These are phyloP conservation scores for Rhizopogon vulgaris DNA, from an alignment of 768 basidiomycete genomes.

Conservation along the genomic window DNA sequence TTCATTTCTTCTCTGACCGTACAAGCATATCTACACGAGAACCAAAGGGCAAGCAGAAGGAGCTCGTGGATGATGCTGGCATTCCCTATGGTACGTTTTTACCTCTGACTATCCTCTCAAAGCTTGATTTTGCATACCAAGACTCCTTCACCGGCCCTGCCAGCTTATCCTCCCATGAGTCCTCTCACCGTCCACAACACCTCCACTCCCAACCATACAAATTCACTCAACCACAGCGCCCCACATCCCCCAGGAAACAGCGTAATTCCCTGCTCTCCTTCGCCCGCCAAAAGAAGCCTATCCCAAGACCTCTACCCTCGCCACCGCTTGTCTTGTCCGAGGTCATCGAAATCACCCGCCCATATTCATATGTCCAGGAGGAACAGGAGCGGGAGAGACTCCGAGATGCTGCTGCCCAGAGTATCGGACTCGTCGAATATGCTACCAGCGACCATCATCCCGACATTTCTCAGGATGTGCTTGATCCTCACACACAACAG, in stretches of 20 bases:
- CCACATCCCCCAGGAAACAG: slow-evolving; percentile 20
- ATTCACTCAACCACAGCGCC: background rate
- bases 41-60: background rate
- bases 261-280: slow-evolving; percentile 43
- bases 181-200: background rate
- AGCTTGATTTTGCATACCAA: slow-evolving; percentile 9
- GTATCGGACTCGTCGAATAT: slow-evolving; percentile 48
- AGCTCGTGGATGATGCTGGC: background rate
- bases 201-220: background rate
- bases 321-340: slow-evolving; percentile 47
- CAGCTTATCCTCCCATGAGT: slow-evolving; percentile 8
- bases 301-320: slow-evolving; percentile 20
- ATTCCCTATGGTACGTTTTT: background rate
- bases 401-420: slow-evolving; percentile 68
- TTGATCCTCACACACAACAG: slow-evolving; percentile 33
- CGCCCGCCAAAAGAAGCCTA: slow-evolving; percentile 32
- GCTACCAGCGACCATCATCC: background rate
- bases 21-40: background rate
- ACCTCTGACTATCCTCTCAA: background rate
- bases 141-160: slow-evolving; percentile 13
- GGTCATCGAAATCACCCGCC: slow-evolving; percentile 66
- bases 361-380: slow-evolving; percentile 45
- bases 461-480: slow-evolving; percentile 32
- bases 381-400: slow-evolving; percentile 71
- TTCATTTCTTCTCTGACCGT: slow-evolving; percentile 1